These are phyloP conservation scores for Phytophthora syringae DNA, from an alignment of 352 stramenopile species.

Conservation along the genomic window DNA sequence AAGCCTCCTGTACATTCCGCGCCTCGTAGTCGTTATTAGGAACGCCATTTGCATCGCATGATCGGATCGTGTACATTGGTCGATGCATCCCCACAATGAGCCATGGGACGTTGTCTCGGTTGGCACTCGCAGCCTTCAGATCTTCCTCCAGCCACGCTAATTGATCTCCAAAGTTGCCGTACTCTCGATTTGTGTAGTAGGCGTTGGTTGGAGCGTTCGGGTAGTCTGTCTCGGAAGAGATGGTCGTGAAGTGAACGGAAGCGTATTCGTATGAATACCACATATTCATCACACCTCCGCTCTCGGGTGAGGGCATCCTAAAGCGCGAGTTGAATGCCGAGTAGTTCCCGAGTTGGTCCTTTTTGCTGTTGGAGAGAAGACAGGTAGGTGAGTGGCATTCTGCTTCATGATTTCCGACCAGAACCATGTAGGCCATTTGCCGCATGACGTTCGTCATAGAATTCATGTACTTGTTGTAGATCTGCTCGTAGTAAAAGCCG, in stretches of 20 bases:
- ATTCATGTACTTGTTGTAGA: constrained; percentile 80
- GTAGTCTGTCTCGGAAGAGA: constrained; percentile 75
- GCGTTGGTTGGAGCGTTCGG: constrained; percentile 42
- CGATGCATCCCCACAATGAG: constrained; percentile 62
- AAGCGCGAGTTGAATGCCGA: constrained; percentile 58
- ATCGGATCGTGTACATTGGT: constrained; percentile 51
- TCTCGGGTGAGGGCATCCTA: constrained; percentile 46
- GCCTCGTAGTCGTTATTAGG: constrained; percentile 28
- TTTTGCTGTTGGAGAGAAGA: constrained; percentile 29
- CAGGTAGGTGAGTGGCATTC: constrained; percentile 57
- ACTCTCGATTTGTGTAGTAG: constrained; percentile 35
- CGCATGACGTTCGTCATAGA: constrained; percentile 45
- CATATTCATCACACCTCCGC: constrained; percentile 44
- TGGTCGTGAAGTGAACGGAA: constrained; percentile 69
- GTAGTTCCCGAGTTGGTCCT: constrained; percentile 53
- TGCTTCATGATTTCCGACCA: constrained; percentile 74
- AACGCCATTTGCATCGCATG: constrained; percentile 28
- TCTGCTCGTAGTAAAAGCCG: constrained; percentile 46
- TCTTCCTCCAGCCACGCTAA: constrained; percentile 62
- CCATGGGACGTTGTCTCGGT: constrained; percentile 55
- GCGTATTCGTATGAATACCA: constrained; percentile 53
- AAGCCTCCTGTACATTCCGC: constrained; percentile 46
- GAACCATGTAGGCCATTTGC: constrained; percentile 68
- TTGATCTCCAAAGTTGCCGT: constrained; percentile 52
- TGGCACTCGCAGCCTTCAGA: constrained; percentile 52